A percentile compares a stretch with the other conserved stretches of the same genome.
These are phyloP conservation scores for Plasmodium falciparum DNA, from an alignment of 169 alveolate species.

Conservation along the genomic window DNA sequence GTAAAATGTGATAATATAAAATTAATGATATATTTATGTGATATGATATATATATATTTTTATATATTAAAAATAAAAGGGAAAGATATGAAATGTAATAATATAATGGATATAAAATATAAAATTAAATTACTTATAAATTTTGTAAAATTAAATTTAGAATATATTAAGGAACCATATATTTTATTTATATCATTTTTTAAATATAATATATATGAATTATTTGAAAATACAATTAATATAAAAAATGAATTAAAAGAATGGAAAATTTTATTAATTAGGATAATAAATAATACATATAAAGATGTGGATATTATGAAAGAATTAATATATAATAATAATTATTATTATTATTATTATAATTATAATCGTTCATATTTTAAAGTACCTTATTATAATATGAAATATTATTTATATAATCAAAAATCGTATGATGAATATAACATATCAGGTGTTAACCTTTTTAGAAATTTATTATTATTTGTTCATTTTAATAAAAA, in stretches of 20 bases:
- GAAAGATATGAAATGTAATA: conserved; percentile 2
- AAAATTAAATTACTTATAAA: conserved; percentile 27
- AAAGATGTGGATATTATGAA: conserved; percentile 21
- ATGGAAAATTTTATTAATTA: conserved; percentile 19
- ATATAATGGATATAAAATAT: conserved; percentile 14
- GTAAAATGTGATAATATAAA: neutral
- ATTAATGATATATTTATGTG: conserved; percentile 40
- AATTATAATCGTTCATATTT: no score
- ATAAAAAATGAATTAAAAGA: conserved; percentile 17
- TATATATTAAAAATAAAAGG: conserved; percentile 38
- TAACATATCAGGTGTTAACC: conserved; percentile 49
- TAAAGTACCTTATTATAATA: neutral
- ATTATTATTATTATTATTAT: no score
- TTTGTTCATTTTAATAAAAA: conserved; percentile 30
- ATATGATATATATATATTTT: conserved; percentile 45
- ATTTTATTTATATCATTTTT: conserved; percentile 28
- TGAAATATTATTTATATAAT: conserved; percentile 17
- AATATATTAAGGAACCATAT: conserved; percentile 8
- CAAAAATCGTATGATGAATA: conserved; percentile 32
- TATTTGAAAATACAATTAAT: conserved; percentile 13
- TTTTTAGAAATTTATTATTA: conserved; percentile 45
- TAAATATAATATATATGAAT: conserved; percentile 37
- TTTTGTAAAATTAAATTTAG: conserved; percentile 14
- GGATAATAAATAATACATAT: conserved; percentile 13
- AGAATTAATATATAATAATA: conserved; percentile 12